Base-by-base conservation (phyloP, 208 protist species). In the Wallacemonas sp. region DNA sequence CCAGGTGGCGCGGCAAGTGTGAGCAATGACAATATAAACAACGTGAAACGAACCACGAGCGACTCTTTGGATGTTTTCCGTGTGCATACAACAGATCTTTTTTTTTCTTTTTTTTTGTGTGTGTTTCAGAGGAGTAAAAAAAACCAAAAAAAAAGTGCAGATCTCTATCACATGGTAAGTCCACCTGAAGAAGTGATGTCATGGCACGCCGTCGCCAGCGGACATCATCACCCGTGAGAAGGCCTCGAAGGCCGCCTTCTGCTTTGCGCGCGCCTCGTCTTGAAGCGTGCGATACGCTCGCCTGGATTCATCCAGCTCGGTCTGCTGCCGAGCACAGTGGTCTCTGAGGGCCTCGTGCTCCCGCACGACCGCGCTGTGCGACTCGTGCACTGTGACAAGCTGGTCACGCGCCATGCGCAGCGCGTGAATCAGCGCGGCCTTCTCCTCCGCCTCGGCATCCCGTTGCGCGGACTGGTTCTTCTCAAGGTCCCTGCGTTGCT, bases 231-330 rank as follows among this genome's bases (percentile, higher is more conserved):
- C 52, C 16, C 74, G 82, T 0, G 87, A 82, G 2, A 93, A 63
- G 29, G 73, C 68, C 39, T 86, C 78, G 34, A 88, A 52, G 1
- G 87, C 82, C 26, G 72, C 78, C 27, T 65, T 73, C 32, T 93
- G 83, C 44, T 76, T 75, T 21, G 65, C 73, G 11, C 75, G 62
- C 9, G 52, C 68, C 14, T 67, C 58, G 32, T 81, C 72, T 36
- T 89, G 77, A n/a, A 71, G 2, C 2, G 81, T 76, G 0, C 54
- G 68, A 58, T 77, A 72, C 47, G 79, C 72, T 41, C 48, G 76
- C 49, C 52, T 58, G 26, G 36, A 26, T 0, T 64, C 61, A 0
- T 72, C 67, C 47, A 79, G 68, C 69, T 81, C 60, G 19, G 38
- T 24, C 46, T 78, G 52, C 12, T 55, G 44, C 32, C 34, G 29